A percentile compares a stretch with the other conserved stretches of the same genome.
These are phyloP conservation scores for Cytospora schulzeri DNA, from an alignment of 2,329 filamentous ascomycete species.

Conservation along the genomic window DNA sequence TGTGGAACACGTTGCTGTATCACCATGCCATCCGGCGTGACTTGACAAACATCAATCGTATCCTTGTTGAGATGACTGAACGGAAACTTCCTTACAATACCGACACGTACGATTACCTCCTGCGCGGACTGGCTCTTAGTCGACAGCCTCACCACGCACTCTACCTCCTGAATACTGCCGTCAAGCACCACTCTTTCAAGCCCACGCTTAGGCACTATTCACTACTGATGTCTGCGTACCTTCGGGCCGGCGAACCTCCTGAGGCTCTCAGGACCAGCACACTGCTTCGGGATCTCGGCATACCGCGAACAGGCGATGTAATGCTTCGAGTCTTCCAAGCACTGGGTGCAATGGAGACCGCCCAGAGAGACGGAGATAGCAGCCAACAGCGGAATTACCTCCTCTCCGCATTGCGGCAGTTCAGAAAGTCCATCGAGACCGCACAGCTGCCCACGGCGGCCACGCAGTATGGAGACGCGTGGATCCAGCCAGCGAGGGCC, in stretches of 20 bases:
- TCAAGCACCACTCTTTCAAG: conserved; percentile 47
- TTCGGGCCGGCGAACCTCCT: conserved; percentile 47
- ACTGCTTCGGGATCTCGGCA: conserved; percentile 46
- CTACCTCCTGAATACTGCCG: conserved; percentile 48
- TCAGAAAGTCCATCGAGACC: conserved; percentile 37
- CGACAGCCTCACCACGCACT: conserved; percentile 54
- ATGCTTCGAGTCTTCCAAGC: conserved; percentile 48
- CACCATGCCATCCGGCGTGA: conserved; percentile 67
- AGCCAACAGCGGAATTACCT: conserved; percentile 34
- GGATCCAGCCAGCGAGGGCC: conserved; percentile 32
- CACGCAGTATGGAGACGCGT: background rate
- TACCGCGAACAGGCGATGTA: conserved; percentile 46
- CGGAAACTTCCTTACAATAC: conserved; percentile 50
- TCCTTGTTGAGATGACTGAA: conserved; percentile 53
- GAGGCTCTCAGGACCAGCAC: conserved; percentile 45
- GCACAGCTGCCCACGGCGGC: conserved; percentile 7
- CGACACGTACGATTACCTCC: conserved; percentile 52
- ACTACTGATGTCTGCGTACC: conserved; percentile 55
- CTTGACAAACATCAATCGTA: conserved; percentile 49
- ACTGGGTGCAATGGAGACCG: conserved; percentile 32
- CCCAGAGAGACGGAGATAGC: conserved; percentile 7
- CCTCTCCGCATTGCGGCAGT: conserved; percentile 39
- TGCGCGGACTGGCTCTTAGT: conserved; percentile 51
- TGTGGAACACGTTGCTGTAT: conserved; percentile 79
- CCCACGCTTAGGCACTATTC: conserved; percentile 53